A percentile compares a stretch with the other conserved stretches of the same genome.
Conservation (phyloP, 768 basidiomycete species). For the Grammothele lineata region DNA sequence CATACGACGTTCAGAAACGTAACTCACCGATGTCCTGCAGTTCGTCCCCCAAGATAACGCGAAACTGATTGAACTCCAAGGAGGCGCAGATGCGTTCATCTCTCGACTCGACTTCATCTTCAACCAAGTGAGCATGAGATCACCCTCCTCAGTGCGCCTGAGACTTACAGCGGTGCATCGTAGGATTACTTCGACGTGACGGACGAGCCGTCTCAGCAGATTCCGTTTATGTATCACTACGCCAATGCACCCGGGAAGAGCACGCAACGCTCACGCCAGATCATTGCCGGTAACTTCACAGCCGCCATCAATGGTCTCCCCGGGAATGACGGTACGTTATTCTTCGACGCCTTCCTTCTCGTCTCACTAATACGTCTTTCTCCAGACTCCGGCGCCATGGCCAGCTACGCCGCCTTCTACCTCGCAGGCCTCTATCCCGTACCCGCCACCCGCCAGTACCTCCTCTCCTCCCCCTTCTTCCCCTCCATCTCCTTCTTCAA, state of each 20-base stretch:
- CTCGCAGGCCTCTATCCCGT: slow-evolving; percentile 59
- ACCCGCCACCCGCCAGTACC: slow-evolving; percentile 54
- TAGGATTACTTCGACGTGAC: slow-evolving; percentile 60
- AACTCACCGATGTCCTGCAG: slow-evolving; percentile 26
- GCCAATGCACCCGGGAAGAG: slow-evolving; percentile 56
- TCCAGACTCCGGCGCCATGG: slow-evolving; percentile 51
- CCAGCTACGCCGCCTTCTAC: slow-evolving; percentile 54
- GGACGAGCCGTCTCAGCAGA: slow-evolving; percentile 64
- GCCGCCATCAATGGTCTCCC: slow-evolving; percentile 53
- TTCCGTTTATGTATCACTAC: slow-evolving; percentile 70
- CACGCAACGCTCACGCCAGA: slow-evolving; percentile 50
- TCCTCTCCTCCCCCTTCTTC: slow-evolving; percentile 62
- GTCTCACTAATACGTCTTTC: not conserved
- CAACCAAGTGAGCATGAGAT: slow-evolving; percentile 34
- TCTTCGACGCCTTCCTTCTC: not conserved
- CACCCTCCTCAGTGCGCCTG: not conserved
- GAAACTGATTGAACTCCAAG: slow-evolving; percentile 56
- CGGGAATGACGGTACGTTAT: slow-evolving; percentile 56
- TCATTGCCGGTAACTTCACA: slow-evolving; percentile 54
- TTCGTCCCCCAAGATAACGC: slow-evolving; percentile 66
- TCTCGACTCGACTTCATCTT: slow-evolving; percentile 55
- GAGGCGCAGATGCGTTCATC: slow-evolving; percentile 51
- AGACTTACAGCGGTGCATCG: not conserved
- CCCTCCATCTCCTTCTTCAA: slow-evolving; percentile 57
- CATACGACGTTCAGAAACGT: not conserved